Evolutionary conservation across 176 grass and related monocot species (phyloP).

Genomic region (sorghum (Sorghum bicolor)): Sorghum_bicolor_NCBIv3 NC_012872.2:64000001-64000500

Average conservation of each 20-base stretch:
- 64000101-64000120: constrained; percentile 27
- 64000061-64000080: constrained; percentile 19
- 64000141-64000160: neutral
- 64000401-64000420: constrained; percentile 21
- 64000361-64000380: neutral
- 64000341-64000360: constrained; percentile 22
- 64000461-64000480: constrained; percentile 4
- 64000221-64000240: neutral
- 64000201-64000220: constrained; percentile 24
- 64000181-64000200: constrained; percentile 13
- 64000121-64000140: constrained; percentile 36
- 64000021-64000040: constrained; percentile 44
- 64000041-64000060: constrained; percentile 52
- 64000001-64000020: constrained; percentile 40
- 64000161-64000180: neutral
- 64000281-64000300: constrained; percentile 26
- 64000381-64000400: neutral
- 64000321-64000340: constrained; percentile 42
- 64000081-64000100: constrained; percentile 22
- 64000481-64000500: neutral
- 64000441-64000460: neutral
- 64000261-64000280: constrained; percentile 36
- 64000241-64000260: neutral
- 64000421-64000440: neutral
- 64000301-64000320: constrained; percentile 36